These are phyloP conservation scores for Kodamaea ohmeri DNA, from an alignment of 1,139 yeast genomes.

Conservation along the genomic window DNA sequence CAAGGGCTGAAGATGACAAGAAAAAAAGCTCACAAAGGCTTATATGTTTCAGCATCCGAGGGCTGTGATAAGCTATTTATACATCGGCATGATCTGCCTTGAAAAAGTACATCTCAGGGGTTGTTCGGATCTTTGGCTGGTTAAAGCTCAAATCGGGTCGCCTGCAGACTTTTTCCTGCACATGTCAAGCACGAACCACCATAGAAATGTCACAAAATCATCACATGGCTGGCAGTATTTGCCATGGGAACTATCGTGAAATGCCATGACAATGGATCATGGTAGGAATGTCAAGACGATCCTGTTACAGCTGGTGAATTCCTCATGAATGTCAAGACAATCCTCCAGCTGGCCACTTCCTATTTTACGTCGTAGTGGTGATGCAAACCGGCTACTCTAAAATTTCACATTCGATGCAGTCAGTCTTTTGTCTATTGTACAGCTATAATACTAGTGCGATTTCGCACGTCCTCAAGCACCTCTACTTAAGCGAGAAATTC, in stretches of 20 bases:
- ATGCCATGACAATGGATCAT: too few relatives aligned
- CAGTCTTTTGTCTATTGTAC: conserved; percentile 3
- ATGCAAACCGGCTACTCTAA: too few relatives aligned
- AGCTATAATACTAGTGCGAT: neutral
- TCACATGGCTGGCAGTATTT: conserved; percentile 1
- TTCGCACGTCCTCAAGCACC: neutral
- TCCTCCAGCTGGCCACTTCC: too few relatives aligned
- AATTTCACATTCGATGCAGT: too few relatives aligned
- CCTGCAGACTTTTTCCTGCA: conserved; percentile 5
- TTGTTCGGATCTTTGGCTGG: conserved; percentile 1
- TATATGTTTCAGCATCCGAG: neutral
- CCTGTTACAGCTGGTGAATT: too few relatives aligned
- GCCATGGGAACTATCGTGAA: conserved; percentile 4
- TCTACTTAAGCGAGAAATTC: too few relatives aligned
- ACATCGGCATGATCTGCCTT: neutral
- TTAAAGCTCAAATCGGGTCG: conserved; percentile 3
- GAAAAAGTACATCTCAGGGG: neutral
- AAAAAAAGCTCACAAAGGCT: conserved; percentile 1
- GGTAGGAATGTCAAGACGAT: too few relatives aligned
- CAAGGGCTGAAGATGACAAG: too few relatives aligned
- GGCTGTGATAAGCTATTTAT: neutral
- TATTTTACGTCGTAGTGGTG: too few relatives aligned
- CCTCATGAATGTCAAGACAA: too few relatives aligned
- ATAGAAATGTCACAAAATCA: neutral
- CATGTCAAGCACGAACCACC: neutral